Evolutionary conservation across 441 rosid species (phyloP).

Genomic region (Biscutella laevigata): DNA sequence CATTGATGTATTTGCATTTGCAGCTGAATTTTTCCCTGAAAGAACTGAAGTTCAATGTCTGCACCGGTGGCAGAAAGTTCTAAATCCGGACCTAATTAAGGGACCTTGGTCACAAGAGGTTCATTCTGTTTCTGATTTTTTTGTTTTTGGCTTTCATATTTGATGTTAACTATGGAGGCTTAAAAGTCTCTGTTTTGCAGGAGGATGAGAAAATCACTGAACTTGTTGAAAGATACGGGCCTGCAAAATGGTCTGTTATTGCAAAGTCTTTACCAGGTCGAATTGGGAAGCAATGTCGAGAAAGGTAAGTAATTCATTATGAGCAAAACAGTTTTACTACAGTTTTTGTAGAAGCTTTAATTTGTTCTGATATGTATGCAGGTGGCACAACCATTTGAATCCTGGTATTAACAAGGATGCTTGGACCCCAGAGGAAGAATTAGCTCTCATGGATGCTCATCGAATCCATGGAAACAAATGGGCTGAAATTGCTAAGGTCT

Average conservation of each 20-base stretch:
- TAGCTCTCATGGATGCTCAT: conserved; percentile 79
- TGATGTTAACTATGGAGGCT: conserved; percentile 12
- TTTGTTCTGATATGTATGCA: conserved; percentile 26
- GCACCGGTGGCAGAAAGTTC: conserved; percentile 99
- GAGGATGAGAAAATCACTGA: conserved; percentile 87
- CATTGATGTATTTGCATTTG: conserved; percentile 16
- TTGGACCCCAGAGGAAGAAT: conserved; percentile 89
- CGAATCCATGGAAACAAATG: too few relatives aligned
- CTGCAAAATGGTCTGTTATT: conserved; percentile 91
- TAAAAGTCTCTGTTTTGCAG: conserved; percentile 29
- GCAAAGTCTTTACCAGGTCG: conserved; percentile 91
- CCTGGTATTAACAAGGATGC: conserved; percentile 94
- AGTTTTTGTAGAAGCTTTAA: conserved; percentile 1
- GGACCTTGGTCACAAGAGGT: conserved; percentile 99
- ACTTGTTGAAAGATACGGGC: conserved; percentile 68
- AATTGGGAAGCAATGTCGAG: conserved; percentile 98
- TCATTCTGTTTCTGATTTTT: conserved; percentile 1
- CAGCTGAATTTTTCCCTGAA: conserved; percentile 80
- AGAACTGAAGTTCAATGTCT: conserved; percentile 96
- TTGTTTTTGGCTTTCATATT: conserved; percentile 2
- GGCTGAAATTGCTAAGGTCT: conserved; percentile 96
- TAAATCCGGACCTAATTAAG: conserved; percentile 89
- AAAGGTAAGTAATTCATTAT: conserved; percentile 48
- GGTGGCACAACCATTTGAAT: conserved; percentile 99
- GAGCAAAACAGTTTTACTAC: neutral